Base-by-base conservation (phyloP, 208 protist genomes). In the Leptomonas seymouri region DNA sequence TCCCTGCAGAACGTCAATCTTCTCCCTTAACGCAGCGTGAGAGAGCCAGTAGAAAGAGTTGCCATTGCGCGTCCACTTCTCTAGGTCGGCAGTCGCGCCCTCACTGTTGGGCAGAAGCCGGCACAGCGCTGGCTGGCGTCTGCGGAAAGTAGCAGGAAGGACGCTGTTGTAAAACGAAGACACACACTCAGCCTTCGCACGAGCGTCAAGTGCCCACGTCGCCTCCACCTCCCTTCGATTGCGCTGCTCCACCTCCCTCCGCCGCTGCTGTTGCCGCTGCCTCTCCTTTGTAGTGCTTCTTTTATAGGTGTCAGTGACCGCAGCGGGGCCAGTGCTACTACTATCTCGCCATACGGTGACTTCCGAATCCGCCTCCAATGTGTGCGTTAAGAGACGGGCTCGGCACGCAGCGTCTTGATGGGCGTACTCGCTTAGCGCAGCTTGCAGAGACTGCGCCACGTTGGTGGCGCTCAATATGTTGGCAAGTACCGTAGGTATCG, bases 341-440 rank as follows among this genome's bases (percentile, higher is more conserved):
- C 34, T 6, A 44, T 12, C 25, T 20, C 9, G 3, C 11, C 6
- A 1, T 2, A 49, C 3, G 2, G 27, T 3, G 11, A n/a, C 44
- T 3, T 64, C 42, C 2, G 18, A 30, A 12, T 39, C 42, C 15
- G 16, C 8, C 18, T 50, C 58, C 25, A 31, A 16, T 18, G 50
- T 42, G 27, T 36, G 18, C 14, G 25, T 0, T 42, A 53, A 15
- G 5, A 53, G 3, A 39, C 25, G 25, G 8, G 42, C 25, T 8
- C 58, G 58, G 41, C 58, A 64, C 42, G 42, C 58, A 6, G 42
- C 58, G 28, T 64, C 58, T 36, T 53, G 58, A 41, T 42, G 42
- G 3, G 58, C 58, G 44, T 64, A 64, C 42, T 64, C 58, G 23
- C 5, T n/a, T 27, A 64, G 16, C 7, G 58, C 58, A 3, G 2